Evolutionary conservation across 2,329 filamentous ascomycete genomes (phyloP), one percentile per base, ranked within the genome.

Genomic region (Penicillium verrucosum): DNA sequence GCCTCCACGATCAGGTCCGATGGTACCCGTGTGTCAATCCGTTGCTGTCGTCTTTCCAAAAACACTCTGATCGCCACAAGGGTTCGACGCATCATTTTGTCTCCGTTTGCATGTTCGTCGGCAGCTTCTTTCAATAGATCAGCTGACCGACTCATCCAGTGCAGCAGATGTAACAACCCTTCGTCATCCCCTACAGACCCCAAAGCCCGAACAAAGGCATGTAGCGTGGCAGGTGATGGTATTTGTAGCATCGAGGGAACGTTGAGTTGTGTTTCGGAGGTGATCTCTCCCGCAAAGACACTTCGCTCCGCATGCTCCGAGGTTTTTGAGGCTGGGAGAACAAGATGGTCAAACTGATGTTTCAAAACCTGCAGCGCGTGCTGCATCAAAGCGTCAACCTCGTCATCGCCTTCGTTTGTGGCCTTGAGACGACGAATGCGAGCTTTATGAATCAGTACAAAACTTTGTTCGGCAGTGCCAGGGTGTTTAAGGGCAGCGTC

Each of bases 181-280:
- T 75, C 67, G 40, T 71, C 69, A 53, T 80, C 77, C 54, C 69
- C 68, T 6, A 70, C 69, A 5, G 70, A 59, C 11, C 77, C 77
- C 12, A 80, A 65, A 30, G 73, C 71, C 41, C 77, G 69, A 43
- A 78, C 69, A 56, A 77, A 77, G 5, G 67, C 67, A 64, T 80
- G 77, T 12, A 80, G 66, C 12, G 66, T 63, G 36, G 73, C 70
- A 50, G 74, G 74, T 2, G 65, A 63, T 6, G 77, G 77, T 2
- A 73, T 68, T 36, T 72, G 68, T 30, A 74, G 62, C 49, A 75
- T 59, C 32, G 61, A 44, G 34, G 73, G 72, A 36, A 76, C 48
- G 46, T 51, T 53, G 41, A 65, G 58, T 30, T 63, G 59, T 5
- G 61, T 49, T 11, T 60, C 54, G 8, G 58, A 54, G 14, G 36